phyloP scores from a whole-genome alignment of 805 yeast species.

The Candida jianshihensis region DNA sequence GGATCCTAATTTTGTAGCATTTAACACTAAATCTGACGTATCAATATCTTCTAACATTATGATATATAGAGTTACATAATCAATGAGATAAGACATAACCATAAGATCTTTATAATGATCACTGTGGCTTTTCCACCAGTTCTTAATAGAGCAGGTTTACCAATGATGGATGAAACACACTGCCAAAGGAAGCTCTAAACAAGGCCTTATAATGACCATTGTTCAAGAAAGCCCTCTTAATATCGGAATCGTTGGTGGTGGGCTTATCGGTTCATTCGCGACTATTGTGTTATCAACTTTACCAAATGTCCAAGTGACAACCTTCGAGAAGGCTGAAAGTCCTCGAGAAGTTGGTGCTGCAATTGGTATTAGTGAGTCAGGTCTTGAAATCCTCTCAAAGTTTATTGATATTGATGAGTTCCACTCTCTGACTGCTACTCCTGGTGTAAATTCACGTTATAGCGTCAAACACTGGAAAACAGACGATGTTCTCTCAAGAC shows the following conservation, averaged over 20 bases:
- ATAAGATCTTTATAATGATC: too few species aligned
- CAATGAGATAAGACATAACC: too few species aligned
- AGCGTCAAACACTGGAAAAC: background rate
- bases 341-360: constrained; percentile 3
- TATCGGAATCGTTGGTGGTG: constrained; percentile 1
- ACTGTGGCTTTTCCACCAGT: too few species aligned
- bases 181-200: too few species aligned
- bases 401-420: constrained; percentile 1
- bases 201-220: too few species aligned
- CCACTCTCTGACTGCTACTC: background rate
- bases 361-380: constrained; percentile 1
- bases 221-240: too few species aligned
- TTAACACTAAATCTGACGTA: too few species aligned
- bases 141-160: too few species aligned
- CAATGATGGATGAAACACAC: too few species aligned
- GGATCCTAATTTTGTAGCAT: too few species aligned
- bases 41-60: too few species aligned
- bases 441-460: background rate
- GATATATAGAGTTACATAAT: too few species aligned
- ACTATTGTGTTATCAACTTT: background rate
- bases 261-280: constrained; percentile 2
- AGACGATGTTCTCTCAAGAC: background rate
- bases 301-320: background rate
- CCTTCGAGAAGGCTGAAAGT: background rate
- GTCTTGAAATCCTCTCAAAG: background rate